Evolutionary conservation across 495 filamentous ascomycete genomes (phyloP), one percentile per base, ranked within the genome.

Genomic region (Xylaria scruposa): DNA sequence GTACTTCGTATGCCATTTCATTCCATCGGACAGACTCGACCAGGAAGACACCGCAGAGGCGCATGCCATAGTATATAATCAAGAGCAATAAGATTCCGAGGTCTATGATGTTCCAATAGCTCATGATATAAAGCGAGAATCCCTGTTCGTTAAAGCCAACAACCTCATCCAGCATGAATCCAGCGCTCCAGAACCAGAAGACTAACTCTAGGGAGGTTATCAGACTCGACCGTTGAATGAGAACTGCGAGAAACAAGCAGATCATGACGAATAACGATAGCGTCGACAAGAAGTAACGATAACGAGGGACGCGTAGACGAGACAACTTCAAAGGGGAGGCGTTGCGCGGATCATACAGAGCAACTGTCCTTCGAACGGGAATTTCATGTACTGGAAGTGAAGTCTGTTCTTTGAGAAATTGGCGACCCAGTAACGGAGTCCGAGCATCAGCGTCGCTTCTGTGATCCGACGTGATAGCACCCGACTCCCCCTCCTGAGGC

Each of bases 181-280:
- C 95, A 29, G 93, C 92, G 77, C 93, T 95, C 95, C 95, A 98
- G 78, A 98, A 91, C 95, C 95, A 98, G 78, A 98, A 97, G 13
- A 96, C 75, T 26, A 97, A 79, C 79, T 98, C 95, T 9, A 97
- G 81, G 3, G 88, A 84, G 15, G 94, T 96, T 75, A 98, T 97
- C 29, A 85, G 84, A 54, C 88, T 87, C 24, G 93, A 94, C 67
- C 92, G 84, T 77, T 91, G 80, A 53, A 85, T 78, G 10, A 95
- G 81, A 21, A 97, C 93, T 3, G 92, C 91, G 26, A 97, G 80
- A 75, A 93, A 97, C 46, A 98, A 84, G n/a, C 89, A 90, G 29
- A 97, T 87, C 74, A 98, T 84, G 40, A 94, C 87, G 19, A 91
- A 91, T 60, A 96, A 90, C 0, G 94, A 97, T 70, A 91, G 83